A percentile compares a stretch with the other conserved stretches of the same genome.
These are phyloP conservation scores for Aspergillus hortae DNA, from an alignment of 2,329 filamentous ascomycete genomes.

Conservation along the genomic window DNA sequence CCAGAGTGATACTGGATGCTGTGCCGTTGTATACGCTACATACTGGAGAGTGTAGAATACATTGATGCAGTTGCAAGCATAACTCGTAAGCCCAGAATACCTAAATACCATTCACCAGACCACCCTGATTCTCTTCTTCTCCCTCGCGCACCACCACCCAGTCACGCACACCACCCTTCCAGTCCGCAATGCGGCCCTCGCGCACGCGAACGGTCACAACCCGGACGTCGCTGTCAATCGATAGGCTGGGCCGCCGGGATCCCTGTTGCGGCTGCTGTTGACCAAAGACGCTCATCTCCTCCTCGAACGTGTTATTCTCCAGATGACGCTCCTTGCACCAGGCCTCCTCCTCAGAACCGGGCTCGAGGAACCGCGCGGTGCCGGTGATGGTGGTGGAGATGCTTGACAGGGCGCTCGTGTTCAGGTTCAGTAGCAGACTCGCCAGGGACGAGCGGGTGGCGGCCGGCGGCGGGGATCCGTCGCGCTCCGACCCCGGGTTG, in stretches of 20 bases:
- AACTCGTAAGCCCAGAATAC: not conserved
- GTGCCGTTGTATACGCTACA: too few relatives aligned
- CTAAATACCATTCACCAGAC: conserved; percentile 27
- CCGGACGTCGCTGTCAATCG: conserved; percentile 70
- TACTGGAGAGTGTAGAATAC: too few relatives aligned
- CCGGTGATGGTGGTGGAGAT: conserved; percentile 95
- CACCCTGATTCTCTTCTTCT: conserved; percentile 15
- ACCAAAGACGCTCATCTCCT: conserved; percentile 45
- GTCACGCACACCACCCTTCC: conserved; percentile 90
- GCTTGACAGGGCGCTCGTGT: conserved; percentile 78
- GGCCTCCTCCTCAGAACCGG: conserved; percentile 73
- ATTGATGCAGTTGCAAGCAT: not conserved
- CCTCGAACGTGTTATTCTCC: conserved; percentile 85
- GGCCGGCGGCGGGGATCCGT: conserved; percentile 62
- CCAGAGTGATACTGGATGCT: too few relatives aligned
- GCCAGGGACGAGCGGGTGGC: conserved; percentile 70
- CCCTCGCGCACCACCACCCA: conserved; percentile 51
- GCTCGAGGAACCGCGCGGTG: conserved; percentile 68
- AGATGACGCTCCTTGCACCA: conserved; percentile 82
- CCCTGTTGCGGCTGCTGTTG: conserved; percentile 28
- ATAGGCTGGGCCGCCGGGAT: conserved; percentile 52
- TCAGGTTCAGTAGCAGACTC: conserved; percentile 81
- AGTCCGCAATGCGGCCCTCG: conserved; percentile 86
- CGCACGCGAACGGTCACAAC: conserved; percentile 83
- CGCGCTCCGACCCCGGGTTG: conserved; percentile 51